Conservation (phyloP, 176 grass and related monocot species). For the Panicum miliaceum region DNA sequence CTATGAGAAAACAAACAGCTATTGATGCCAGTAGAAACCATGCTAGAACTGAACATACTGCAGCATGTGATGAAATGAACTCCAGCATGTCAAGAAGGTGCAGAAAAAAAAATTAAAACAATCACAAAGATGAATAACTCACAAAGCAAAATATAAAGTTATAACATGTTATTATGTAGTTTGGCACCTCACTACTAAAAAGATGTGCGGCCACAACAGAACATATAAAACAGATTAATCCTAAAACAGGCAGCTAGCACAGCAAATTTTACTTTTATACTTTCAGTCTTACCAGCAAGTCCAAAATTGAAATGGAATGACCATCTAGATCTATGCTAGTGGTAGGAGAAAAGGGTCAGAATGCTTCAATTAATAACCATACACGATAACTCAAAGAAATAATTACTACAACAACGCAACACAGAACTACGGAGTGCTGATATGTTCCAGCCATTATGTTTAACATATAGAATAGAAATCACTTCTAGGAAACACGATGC, state of each 20-base stretch:
- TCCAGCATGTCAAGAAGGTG: conserved; percentile 94
- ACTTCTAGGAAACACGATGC: conserved; percentile 15
- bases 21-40: conserved; percentile 19
- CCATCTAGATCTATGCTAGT: conserved; percentile 23
- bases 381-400: not conserved
- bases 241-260: conserved; percentile 28
- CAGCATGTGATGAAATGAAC: conserved; percentile 88
- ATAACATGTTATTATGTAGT: conserved; percentile 10
- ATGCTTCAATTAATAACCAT: conserved; percentile 22
- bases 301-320: not conserved
- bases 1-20: conserved; percentile 39
- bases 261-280: not conserved
- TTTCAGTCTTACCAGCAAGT: not conserved
- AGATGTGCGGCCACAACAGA: not conserved
- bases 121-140: conserved; percentile 19
- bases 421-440: conserved; percentile 3
- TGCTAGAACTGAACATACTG: conserved; percentile 67
- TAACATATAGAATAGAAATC: not conserved
- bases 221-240: conserved; percentile 21
- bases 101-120: conserved; percentile 41
- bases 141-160: conserved; percentile 14
- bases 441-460: not conserved
- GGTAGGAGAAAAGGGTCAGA: conserved; percentile 14
- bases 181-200: conserved; percentile 8
- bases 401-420: conserved; percentile 7